Evolutionary conservation across 495 filamentous ascomycete genomes (phyloP), one percentile per base, ranked within the genome.

Genomic region (Lophiostoma macrostomum): DNA sequence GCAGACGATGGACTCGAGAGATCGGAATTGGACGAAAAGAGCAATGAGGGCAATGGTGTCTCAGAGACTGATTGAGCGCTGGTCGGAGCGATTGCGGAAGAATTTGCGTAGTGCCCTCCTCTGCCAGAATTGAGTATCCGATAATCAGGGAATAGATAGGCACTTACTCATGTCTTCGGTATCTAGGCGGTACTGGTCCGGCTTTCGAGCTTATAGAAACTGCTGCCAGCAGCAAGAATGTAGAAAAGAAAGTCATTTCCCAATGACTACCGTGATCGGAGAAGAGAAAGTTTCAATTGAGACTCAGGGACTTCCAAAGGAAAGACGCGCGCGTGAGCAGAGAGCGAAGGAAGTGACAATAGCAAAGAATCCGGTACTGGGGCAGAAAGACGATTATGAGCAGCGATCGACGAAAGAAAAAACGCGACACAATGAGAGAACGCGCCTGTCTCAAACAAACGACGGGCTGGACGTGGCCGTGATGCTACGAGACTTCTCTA

Each of bases 201-300:
- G 60, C 55, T 5, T 60, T 56, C 53, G 50, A 24, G 10, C 35
- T 34, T 48, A 29, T 37, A 14, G 27, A 57, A 52, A 11, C 44
- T 31, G 60, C 60, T 64, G 60, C 60, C 60, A 64, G 60, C 60
- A 64, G 60, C 60, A 30, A 52, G 13, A 56, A 30, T 16, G 22
- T 27, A 28, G 20, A 36, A 52, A 45, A 16, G 37, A 53, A n/a
- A 47, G 30, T 25, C 60, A 64, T 64, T 34, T 32, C 56, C 28
- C 36, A 51, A 59, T 36, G 30, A 27, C 30, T 39, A 38, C 34
- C n/a, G 16, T 7, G 50, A 53, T 47, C 43, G 53, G 31, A 52
- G 58, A 57, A 62, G 13, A 16, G 14, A 56, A 56, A 22, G 38
- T 42, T 36, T 30, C 35, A 27, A 56, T 18, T 24, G 37, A 36